Base-by-base conservation (phyloP, 495 filamentous ascomycete genomes). In the Parmelia sp. region DNA sequence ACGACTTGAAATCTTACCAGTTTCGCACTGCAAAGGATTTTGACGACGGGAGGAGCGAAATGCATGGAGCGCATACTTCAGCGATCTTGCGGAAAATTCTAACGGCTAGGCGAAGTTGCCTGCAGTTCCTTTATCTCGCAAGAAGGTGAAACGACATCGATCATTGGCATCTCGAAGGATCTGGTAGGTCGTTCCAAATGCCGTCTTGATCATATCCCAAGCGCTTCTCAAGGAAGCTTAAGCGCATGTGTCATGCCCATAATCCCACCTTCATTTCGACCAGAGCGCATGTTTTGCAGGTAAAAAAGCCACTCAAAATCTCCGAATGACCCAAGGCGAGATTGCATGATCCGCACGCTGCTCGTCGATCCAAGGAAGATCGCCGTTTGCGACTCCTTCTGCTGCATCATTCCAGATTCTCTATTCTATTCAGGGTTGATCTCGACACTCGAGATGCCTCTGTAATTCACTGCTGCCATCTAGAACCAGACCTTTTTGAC, bases 201-300 rank as follows among this genome's bases (percentile, higher is more conserved):
- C 1, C 15, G 27, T 27, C 29, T 21, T 29, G 25, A 15, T 55
- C 17, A 9, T 12, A 33, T 11, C 17, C 7, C 17, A 33, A 33
- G 15, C 27, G 51, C 27, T 55, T 55, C 29, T 55, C 17, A 19
- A 33, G 7, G 21, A 1, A 33, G 15, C 27, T 33, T 11, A 19
- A n/a, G 51, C 51, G 51, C 29, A 21, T 55, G 51, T 55, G 9
- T 55, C 29, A 55, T 55, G 51, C 27, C 51, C 27, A 21, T 33
- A 27, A n/a, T 55, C 51, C 51, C 51, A 21, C 29, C n/a, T 6
- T 33, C 0, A 55, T 55, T 29, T 55, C 51, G 51, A 55, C 17
- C 29, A n/a, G 29, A 33, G 51, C 51, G 29, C 29, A 55, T 55
- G 29, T 2, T 21, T 21, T 3, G n/a, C 15, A n/a, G 33, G 27